Evolutionary conservation across 768 basidiomycete genomes (phyloP).

Genomic region (Lactarius tabidus): DNA sequence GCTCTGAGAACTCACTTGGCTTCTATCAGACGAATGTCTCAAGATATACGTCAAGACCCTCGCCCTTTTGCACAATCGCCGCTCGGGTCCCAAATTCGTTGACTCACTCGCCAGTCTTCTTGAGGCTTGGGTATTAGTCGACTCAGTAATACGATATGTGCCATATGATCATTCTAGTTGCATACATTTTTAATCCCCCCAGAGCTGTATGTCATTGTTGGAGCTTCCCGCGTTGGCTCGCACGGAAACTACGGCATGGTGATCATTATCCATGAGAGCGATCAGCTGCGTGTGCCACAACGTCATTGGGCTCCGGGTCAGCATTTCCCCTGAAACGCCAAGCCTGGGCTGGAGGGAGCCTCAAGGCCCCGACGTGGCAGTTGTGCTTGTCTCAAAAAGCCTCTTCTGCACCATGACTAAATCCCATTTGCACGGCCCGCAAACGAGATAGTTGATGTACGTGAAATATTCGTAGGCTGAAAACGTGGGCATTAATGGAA

Average conservation of each 20-base stretch:
- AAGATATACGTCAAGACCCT: slow-evolving; percentile 1
- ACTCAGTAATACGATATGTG: not conserved
- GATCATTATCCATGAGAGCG: not conserved
- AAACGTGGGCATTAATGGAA: not conserved
- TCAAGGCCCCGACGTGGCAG: not conserved
- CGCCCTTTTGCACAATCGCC: not conserved
- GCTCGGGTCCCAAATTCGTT: slow-evolving; percentile 8
- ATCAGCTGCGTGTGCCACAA: not conserved
- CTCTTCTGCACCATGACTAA: not conserved
- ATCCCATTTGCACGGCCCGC: not conserved
- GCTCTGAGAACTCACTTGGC: not conserved
- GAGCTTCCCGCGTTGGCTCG: not conserved
- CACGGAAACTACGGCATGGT: not conserved
- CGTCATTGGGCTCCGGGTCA: not conserved
- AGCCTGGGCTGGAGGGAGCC: not conserved
- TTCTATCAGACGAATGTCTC: not conserved
- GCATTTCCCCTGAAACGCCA: not conserved
- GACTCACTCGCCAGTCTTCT: not conserved
- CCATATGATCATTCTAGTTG: not conserved
- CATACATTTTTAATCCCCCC: not conserved
- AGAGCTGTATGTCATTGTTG: not conserved
- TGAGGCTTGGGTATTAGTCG: not conserved
- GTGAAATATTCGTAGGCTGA: not conserved
- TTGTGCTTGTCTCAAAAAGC: not conserved
- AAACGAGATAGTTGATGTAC: not conserved